Conservation (phyloP, 2,329 filamentous ascomycete species). For the Ascochyta koolunga region DNA sequence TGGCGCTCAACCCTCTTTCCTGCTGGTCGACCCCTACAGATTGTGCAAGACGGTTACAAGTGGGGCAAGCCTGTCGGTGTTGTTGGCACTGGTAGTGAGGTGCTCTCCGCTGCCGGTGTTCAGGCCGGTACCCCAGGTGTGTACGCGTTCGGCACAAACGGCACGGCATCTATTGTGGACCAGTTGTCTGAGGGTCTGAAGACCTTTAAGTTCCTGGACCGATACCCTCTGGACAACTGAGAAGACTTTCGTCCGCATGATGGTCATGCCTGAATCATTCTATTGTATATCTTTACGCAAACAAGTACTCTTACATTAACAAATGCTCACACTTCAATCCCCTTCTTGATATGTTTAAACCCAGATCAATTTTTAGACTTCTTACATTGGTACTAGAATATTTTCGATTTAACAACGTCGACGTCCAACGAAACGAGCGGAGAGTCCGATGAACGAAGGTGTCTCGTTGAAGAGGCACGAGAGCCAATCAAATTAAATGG, state of each 20-base stretch:
- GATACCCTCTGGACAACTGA: slow-evolving; percentile 63
- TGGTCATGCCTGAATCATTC: not conserved
- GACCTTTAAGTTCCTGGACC: slow-evolving; percentile 69
- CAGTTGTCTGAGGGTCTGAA: slow-evolving; percentile 59
- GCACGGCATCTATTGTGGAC: slow-evolving; percentile 24
- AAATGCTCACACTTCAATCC: not conserved
- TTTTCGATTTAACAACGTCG: not conserved
- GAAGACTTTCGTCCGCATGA: not conserved
- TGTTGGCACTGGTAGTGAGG: slow-evolving; percentile 55
- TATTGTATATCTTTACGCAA: not conserved
- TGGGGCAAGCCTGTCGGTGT: slow-evolving; percentile 74
- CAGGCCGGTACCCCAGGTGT: slow-evolving; percentile 48
- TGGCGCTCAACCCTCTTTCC: slow-evolving; percentile 64
- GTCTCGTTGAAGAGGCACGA: not conserved
- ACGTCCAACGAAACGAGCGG: not conserved
- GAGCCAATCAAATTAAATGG: slow-evolving; percentile 7
- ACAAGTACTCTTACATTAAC: not conserved
- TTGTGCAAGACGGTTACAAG: slow-evolving; percentile 66
- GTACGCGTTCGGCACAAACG: slow-evolving; percentile 24
- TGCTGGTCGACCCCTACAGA: slow-evolving; percentile 66
- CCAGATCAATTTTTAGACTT: not conserved
- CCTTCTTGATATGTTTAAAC: not conserved
- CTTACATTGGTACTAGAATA: not conserved
- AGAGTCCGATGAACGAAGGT: not conserved
- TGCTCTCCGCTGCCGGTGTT: slow-evolving; percentile 56